These are phyloP conservation scores for Tulasnella sp. DNA, from an alignment of 768 basidiomycete species.

Conservation along the genomic window DNA sequence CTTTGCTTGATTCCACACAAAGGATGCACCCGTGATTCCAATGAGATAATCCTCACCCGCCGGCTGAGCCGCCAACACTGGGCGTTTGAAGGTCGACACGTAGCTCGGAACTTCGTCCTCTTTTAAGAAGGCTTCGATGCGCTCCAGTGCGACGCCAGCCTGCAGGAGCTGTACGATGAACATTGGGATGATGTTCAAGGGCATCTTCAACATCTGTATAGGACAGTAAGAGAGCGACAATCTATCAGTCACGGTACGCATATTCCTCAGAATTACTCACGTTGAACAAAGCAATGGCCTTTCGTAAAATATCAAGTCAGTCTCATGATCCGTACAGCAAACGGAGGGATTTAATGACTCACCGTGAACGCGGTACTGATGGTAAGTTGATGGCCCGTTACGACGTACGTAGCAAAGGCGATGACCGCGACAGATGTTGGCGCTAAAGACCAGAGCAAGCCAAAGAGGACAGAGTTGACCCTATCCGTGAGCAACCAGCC, in stretches of 20 bases:
- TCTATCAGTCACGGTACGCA: too few species aligned
- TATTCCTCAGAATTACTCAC: neutral
- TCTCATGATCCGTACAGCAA: too few species aligned
- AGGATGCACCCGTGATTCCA: constrained; percentile 42
- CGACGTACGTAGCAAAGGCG: constrained; percentile 66
- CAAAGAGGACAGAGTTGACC: constrained; percentile 62
- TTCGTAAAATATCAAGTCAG: too few species aligned
- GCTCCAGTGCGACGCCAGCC: constrained; percentile 53
- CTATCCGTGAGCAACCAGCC: constrained; percentile 39
- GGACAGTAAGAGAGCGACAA: too few species aligned
- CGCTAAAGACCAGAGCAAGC: constrained; percentile 58
- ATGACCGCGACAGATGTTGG: constrained; percentile 74
- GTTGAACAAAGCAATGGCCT: neutral
- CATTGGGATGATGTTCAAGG: constrained; percentile 68
- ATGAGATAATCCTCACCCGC: constrained; percentile 25
- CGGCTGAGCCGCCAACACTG: constrained; percentile 22
- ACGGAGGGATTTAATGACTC: too few species aligned
- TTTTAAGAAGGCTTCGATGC: constrained; percentile 54
- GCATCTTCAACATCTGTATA: constrained; percentile 25
- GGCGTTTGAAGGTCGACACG: constrained; percentile 51
- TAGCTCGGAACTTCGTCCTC: constrained; percentile 62
- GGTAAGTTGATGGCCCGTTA: constrained; percentile 57
- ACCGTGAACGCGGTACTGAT: constrained; percentile 75
- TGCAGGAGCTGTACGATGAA: constrained; percentile 70
- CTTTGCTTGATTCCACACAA: constrained; percentile 54